Evolutionary conservation across 495 filamentous ascomycete species (phyloP).

Genomic region (Tuber microsphaerosporum): DNA sequence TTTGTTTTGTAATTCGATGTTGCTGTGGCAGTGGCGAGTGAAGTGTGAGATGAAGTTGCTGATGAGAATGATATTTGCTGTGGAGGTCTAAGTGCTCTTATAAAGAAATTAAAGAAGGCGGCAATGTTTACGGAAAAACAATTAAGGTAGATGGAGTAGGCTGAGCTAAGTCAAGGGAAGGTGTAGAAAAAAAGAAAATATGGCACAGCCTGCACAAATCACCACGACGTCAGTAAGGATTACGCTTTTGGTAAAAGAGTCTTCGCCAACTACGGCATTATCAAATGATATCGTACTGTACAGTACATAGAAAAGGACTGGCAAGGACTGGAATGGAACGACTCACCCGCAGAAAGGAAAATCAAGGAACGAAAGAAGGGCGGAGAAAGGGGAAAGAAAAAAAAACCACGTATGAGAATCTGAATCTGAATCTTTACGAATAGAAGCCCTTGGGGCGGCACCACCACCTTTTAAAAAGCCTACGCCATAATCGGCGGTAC

Average conservation of each 20-base stretch:
- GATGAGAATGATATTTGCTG: neutral
- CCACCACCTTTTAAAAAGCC: constrained; percentile 28
- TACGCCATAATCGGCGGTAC: neutral
- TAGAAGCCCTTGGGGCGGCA: constrained; percentile 19
- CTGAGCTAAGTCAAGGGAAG: neutral
- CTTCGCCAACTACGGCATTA: neutral
- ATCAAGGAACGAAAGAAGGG: constrained; percentile 10
- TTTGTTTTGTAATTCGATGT: neutral
- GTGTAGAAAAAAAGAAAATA: constrained; percentile 27
- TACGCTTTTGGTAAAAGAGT: constrained; percentile 8
- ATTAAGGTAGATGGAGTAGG: neutral
- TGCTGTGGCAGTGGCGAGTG: neutral
- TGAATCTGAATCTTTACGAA: constrained; percentile 2
- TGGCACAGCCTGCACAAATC: constrained; percentile 28
- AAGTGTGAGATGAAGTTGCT: neutral
- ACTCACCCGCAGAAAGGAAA: constrained; percentile 22
- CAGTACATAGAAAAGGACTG: neutral
- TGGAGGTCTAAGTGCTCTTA: neutral
- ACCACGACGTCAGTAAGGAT: constrained; percentile 29
- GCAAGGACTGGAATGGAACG: neutral
- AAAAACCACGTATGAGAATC: constrained; percentile 24
- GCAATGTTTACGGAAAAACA: neutral
- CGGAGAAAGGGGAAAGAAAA: constrained; percentile 8
- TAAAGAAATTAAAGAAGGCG: neutral
- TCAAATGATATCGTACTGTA: constrained; percentile 21